Conservation (phyloP, 2,329 filamentous ascomycete genomes). For the Stachybotrys chartarum region DNA sequence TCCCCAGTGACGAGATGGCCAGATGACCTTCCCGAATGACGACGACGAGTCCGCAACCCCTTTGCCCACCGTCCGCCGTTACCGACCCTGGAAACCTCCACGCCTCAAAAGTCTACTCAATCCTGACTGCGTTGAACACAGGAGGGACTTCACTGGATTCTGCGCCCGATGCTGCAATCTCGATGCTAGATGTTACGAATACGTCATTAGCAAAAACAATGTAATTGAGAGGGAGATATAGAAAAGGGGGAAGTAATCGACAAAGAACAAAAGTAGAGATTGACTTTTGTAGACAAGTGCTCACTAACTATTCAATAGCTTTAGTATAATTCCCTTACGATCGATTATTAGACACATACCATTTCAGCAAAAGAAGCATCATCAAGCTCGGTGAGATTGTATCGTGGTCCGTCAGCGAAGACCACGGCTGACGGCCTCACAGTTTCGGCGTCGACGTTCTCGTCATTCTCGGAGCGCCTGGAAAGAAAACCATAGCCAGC, state of each 20-base stretch:
- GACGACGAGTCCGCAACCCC: no score
- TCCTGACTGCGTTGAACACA: background rate
- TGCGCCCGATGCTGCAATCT: background rate
- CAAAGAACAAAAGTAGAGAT: background rate
- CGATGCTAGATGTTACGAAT: background rate
- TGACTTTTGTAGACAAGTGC: no score
- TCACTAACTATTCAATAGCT: background rate
- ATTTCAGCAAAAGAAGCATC: background rate
- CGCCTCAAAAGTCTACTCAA: no score
- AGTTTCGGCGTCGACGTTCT: background rate
- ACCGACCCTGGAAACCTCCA: no score
- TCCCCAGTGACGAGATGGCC: no score
- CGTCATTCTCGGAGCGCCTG: background rate
- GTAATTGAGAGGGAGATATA: background rate
- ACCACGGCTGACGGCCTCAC: background rate
- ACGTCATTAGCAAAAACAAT: background rate
- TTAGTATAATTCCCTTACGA: background rate
- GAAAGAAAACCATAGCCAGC: background rate
- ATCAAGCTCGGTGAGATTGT: background rate
- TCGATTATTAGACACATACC: background rate
- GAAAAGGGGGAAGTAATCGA: background rate
- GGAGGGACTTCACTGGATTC: background rate
- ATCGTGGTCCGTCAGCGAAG: background rate
- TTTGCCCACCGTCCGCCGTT: no score
- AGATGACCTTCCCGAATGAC: no score